Conservation (phyloP, 352 stramenopile species). For the Paralagenidium karlingii region DNA sequence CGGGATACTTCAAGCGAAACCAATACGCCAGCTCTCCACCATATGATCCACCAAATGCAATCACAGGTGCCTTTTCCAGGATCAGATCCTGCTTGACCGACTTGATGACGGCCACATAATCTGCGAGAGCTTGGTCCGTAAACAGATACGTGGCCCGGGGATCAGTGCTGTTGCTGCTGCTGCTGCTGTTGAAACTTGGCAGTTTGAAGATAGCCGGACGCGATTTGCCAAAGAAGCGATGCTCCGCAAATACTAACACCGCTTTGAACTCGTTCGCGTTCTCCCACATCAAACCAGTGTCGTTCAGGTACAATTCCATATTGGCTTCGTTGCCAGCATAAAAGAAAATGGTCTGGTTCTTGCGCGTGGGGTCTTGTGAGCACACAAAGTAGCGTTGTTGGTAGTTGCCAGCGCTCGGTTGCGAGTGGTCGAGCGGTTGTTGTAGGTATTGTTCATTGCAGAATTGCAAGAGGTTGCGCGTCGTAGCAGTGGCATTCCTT, state of each 20-base stretch:
- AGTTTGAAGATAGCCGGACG: too few relatives aligned
- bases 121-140: conserved; percentile 79
- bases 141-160: conserved; percentile 57
- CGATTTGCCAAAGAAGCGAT: conserved; percentile 71
- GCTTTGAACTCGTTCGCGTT: conserved; percentile 46
- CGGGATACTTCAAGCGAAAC: conserved; percentile 63
- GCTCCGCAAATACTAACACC: conserved; percentile 61
- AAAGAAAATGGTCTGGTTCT: conserved; percentile 45
- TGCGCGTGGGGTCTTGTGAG: conserved; percentile 23
- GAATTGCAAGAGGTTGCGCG: conserved; percentile 21
- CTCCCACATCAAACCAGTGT: conserved; percentile 65
- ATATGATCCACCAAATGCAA: conserved; percentile 69
- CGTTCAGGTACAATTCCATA: conserved; percentile 47
- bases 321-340: conserved; percentile 66
- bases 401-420: conserved; percentile 1
- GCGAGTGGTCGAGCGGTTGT: conserved; percentile 3
- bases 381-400: too few relatives aligned
- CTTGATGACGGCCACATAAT: conserved; percentile 53
- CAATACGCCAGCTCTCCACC: conserved; percentile 65
- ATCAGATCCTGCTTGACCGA: conserved; percentile 24
- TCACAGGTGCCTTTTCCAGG: conserved; percentile 26
- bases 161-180: too few relatives aligned
- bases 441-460: conserved; percentile 29
- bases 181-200: conserved; percentile 51
- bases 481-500: too few relatives aligned